A percentile compares a stretch with the other conserved stretches of the same genome.
These are phyloP conservation scores for Cyberlindnera xylosilytica DNA, from an alignment of 805 yeast species.

Conservation along the genomic window DNA sequence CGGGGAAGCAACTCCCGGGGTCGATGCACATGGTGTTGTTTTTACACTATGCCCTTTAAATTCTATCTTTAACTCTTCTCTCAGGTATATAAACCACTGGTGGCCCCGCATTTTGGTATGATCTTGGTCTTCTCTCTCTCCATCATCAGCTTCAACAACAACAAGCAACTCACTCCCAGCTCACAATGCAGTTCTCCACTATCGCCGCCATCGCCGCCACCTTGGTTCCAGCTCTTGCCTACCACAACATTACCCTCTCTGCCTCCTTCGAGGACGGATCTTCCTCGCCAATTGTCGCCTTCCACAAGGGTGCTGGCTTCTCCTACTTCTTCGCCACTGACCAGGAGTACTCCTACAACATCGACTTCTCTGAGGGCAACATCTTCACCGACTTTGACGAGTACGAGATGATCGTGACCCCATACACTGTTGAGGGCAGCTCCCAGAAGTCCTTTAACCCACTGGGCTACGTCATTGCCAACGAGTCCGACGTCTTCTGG, in stretches of 20 bases:
- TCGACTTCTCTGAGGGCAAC: background rate
- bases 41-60: no score
- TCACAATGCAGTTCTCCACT: conserved; percentile 7
- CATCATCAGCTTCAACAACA: no score
- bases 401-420: conserved; percentile 1
- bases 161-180: background rate
- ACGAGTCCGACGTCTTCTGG: conserved; percentile 7
- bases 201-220: background rate
- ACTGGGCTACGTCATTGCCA: conserved; percentile 7
- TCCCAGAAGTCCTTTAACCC: conserved; percentile 5
- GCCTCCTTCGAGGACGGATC: conserved; percentile 4
- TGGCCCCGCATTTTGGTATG: no score
- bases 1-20: conserved; percentile 18
- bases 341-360: background rate
- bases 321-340: conserved; percentile 9
- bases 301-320: conserved; percentile 24
- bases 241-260: conserved; percentile 4
- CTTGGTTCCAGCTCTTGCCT: background rate
- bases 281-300: conserved; percentile 10
- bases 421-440: background rate
- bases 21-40: background rate
- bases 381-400: background rate
- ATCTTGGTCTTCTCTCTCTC: background rate
- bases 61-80: no score
- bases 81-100: no score